Base-by-base conservation (phyloP, 768 basidiomycete genomes). In the Mycena floridula region DNA sequence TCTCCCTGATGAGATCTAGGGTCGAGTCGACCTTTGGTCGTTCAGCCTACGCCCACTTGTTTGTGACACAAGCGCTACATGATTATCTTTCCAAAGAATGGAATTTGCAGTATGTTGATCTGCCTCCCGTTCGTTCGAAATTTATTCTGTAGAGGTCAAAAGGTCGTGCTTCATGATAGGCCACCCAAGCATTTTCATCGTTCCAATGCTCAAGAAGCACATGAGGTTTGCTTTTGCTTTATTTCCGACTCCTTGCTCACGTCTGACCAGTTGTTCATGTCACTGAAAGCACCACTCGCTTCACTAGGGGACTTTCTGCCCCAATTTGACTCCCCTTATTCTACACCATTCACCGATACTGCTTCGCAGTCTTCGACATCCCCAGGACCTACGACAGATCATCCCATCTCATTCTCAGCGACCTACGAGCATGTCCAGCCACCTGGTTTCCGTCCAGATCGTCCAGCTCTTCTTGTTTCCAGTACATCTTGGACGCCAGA, bases 401-500 rank as follows among this genome's bases (percentile, higher is more conserved):
- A 38, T 30, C 43, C 15, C 60, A 59, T 55, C n/a, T 53, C 58
- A 15, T 56, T 54, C 36, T 50, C 54, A 12, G 48, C 60, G 22
- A 59, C 60, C 5, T 69, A 68, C 45, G 53, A 59, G 15, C 55
- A 66, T 48, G 48, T 70, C 16, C 51, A 60, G 35, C 47, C 60
- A 40, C 80, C 85, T 4, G 56, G 56, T n/a, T 62, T 79, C 21
- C 76, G 89, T 25, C 54, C 65, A 2, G 88, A 91, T 50, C 72
- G 94, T 45, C 90, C 92, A 4, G 93, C 91, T 1, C 66, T 98
- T 2, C 52, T 97, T 15, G 82, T 99, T 22, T 91, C 89, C 20
- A 89, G 90, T 52, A 99, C 96, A 1, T 92, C 89, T 13, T 98
- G 95, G 95, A 98, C 96, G 1, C 80, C 90, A 5, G 96, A 99